Evolutionary conservation across 768 basidiomycete genomes (phyloP).

Genomic region (Lentinus brumalis): DNA sequence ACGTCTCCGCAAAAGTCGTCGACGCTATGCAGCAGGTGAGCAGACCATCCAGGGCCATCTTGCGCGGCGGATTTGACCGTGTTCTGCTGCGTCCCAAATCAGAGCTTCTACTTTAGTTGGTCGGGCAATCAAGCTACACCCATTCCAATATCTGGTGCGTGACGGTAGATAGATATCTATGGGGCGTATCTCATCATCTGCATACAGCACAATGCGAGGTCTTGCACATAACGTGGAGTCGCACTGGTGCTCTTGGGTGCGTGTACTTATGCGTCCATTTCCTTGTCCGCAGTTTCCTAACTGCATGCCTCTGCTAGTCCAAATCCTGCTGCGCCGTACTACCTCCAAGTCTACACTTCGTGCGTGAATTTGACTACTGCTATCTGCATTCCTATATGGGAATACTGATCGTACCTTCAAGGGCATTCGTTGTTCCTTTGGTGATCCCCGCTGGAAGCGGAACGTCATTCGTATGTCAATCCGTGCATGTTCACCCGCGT

Average conservation of each 20-base stretch:
- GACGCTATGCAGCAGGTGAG: slow-evolving; percentile 11
- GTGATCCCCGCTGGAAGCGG: slow-evolving; percentile 49
- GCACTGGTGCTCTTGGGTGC: slow-evolving; percentile 31
- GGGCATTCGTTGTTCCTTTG: slow-evolving; percentile 53
- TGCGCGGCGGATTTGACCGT: background rate
- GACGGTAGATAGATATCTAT: background rate
- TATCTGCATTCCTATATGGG: background rate
- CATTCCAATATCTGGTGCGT: slow-evolving; percentile 34
- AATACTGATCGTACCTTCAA: slow-evolving; percentile 24
- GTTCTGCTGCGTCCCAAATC: background rate
- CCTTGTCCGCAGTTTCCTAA: background rate
- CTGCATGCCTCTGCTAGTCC: slow-evolving; percentile 41
- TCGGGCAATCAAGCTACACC: slow-evolving; percentile 31
- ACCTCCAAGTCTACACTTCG: slow-evolving; percentile 64
- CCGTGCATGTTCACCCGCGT: background rate
- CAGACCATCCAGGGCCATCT: slow-evolving; percentile 1
- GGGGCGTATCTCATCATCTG: background rate
- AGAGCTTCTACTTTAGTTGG: slow-evolving; percentile 37
- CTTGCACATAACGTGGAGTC: slow-evolving; percentile 32
- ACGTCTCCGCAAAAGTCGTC: slow-evolving; percentile 8
- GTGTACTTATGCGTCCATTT: background rate
- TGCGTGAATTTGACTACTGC: slow-evolving; percentile 32
- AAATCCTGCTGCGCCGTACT: slow-evolving; percentile 57
- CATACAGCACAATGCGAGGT: slow-evolving; percentile 36
- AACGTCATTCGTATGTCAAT: slow-evolving; percentile 47